Conservation (phyloP, 306 rosid genomes). For the Begonia masoniana region DNA sequence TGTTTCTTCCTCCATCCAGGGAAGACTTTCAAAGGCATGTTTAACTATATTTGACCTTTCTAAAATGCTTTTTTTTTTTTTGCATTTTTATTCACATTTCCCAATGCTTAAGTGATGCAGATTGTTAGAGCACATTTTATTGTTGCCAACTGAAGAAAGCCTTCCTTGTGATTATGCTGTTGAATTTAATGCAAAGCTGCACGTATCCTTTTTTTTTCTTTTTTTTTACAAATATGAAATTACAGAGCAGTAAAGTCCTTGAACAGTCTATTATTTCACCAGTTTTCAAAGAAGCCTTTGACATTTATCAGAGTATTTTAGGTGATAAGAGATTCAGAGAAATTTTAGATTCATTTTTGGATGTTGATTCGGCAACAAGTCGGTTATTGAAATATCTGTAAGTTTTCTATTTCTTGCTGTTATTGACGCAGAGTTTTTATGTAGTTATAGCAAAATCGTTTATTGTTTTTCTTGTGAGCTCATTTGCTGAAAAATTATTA, state of each 20-base stretch:
- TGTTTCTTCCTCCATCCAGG: slow-evolving; percentile 65
- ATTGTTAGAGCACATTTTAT: slow-evolving; percentile 56
- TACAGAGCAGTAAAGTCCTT: no score
- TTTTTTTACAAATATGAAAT: neutral
- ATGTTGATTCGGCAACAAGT: slow-evolving; percentile 44
- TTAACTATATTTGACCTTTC: slow-evolving; percentile 7
- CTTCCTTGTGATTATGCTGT: slow-evolving; percentile 56
- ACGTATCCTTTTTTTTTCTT: slow-evolving; percentile 64
- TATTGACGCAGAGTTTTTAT: neutral
- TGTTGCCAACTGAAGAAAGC: slow-evolving; percentile 50
- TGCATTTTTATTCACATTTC: slow-evolving; percentile 1
- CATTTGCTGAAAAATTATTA: slow-evolving; percentile 13
- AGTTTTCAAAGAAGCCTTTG: slow-evolving; percentile 28
- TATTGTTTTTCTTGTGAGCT: slow-evolving; percentile 12
- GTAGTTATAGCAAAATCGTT: neutral
- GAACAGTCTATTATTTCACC: no score
- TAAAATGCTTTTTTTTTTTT: slow-evolving; percentile 2
- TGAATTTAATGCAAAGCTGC: slow-evolving; percentile 50
- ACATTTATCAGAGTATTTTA: slow-evolving; percentile 54
- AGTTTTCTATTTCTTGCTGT: slow-evolving; percentile 24
- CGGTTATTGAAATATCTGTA: slow-evolving; percentile 63
- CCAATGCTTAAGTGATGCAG: slow-evolving; percentile 26
- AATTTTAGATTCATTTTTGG: slow-evolving; percentile 28
- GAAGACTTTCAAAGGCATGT: slow-evolving; percentile 52
- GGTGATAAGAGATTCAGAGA: slow-evolving; percentile 55